Conservation (phyloP, 352 stramenopile genomes). For the Plasmopara muralis region DNA sequence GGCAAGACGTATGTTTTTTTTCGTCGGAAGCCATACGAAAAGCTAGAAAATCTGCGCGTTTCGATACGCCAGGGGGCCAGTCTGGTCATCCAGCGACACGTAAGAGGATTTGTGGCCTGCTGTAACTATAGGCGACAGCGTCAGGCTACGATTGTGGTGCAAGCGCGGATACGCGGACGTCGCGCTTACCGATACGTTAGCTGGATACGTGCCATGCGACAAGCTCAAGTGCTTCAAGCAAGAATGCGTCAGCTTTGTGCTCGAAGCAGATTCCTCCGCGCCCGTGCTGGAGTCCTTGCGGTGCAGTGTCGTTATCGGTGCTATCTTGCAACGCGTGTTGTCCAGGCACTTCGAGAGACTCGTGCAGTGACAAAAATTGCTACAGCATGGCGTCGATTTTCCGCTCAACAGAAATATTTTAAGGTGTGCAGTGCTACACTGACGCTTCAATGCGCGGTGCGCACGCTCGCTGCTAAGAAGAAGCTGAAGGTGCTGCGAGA, state of each 20-base stretch:
- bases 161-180: slow-evolving; percentile 35
- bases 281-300: slow-evolving; percentile 31
- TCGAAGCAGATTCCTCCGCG: slow-evolving; percentile 32
- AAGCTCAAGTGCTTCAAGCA: slow-evolving; percentile 40
- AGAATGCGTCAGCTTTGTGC: slow-evolving; percentile 36
- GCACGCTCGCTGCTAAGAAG: slow-evolving; percentile 32
- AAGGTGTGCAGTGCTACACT: slow-evolving; percentile 28
- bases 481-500: slow-evolving; percentile 38
- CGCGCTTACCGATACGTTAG: slow-evolving; percentile 28
- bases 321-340: slow-evolving; percentile 20
- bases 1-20: slow-evolving; percentile 94
- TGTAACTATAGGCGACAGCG: slow-evolving; percentile 31
- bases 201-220: slow-evolving; percentile 34
- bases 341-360: slow-evolving; percentile 36
- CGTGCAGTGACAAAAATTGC: slow-evolving; percentile 37
- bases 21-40: slow-evolving; percentile 90
- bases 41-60: slow-evolving; percentile 72
- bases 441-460: slow-evolving; percentile 49
- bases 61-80: slow-evolving; percentile 26
- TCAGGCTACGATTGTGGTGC: slow-evolving; percentile 32
- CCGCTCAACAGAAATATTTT: slow-evolving; percentile 25
- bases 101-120: slow-evolving; percentile 40
- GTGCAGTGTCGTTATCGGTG: slow-evolving; percentile 53
- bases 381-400: slow-evolving; percentile 34
- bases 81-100: slow-evolving; percentile 44